Percentiles rank a stretch among this genome's conserved stretches.
Conservation (phyloP, 768 basidiomycete genomes). For the Candolleomyces aberdarensis region DNA sequence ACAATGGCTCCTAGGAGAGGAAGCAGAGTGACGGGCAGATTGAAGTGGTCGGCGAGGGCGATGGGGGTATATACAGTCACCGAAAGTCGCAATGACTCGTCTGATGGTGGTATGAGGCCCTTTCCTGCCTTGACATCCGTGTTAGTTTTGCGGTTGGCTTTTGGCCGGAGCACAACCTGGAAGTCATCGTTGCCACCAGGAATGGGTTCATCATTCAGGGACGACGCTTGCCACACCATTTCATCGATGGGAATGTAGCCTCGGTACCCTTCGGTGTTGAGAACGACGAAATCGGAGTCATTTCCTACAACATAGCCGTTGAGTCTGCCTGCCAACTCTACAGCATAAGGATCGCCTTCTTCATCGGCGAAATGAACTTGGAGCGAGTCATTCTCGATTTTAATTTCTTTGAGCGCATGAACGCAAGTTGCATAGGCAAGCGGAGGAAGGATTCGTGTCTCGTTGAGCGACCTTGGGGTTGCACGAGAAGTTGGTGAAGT, state of each 20-base stretch:
- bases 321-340: conserved; percentile 73
- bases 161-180: conserved; percentile 52
- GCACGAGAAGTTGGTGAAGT: conserved; percentile 67
- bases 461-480: conserved; percentile 63
- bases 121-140: conserved; percentile 24
- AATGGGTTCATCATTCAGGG: conserved; percentile 22
- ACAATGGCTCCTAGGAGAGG: conserved; percentile 76
- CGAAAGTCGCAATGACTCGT: conserved; percentile 43
- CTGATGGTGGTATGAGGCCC: conserved; percentile 55
- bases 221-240: conserved; percentile 59
- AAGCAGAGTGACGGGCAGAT: conserved; percentile 66
- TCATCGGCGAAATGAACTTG: conserved; percentile 73
- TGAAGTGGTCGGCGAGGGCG: conserved; percentile 58
- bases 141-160: conserved; percentile 42
- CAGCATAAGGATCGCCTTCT: conserved; percentile 82
- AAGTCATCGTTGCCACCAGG: conserved; percentile 52
- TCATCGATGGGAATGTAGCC: conserved; percentile 78
- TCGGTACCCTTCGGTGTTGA: conserved; percentile 71
- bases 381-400: conserved; percentile 31
- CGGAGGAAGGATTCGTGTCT: conserved; percentile 74
- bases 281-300: conserved; percentile 81
- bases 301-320: conserved; percentile 72
- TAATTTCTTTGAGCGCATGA: conserved; percentile 44
- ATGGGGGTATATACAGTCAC: conserved; percentile 60
- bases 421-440: conserved; percentile 58